Base-by-base conservation (phyloP, 805 yeast species). In the Lachancea sp. region DNA sequence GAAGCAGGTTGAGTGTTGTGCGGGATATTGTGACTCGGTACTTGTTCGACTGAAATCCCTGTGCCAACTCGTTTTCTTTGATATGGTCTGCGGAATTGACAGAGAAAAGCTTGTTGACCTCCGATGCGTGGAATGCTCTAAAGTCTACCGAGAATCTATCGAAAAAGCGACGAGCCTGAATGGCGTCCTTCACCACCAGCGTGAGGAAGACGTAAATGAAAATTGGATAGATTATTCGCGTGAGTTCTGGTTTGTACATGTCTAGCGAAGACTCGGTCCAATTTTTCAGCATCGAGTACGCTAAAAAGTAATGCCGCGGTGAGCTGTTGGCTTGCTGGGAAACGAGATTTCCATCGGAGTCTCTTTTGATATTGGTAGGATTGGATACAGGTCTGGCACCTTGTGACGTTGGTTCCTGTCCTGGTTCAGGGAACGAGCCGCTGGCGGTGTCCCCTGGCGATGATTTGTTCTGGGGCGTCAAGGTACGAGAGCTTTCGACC, bases 261-360 rank as follows among this genome's bases (percentile, higher is more conserved):
- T 91, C 99, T 55, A 93, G 72, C 0, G 96, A 88, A 15, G 87
- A 75, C 54, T 88, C 95, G 34, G 87, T 85, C 98, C 98, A 93
- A 41, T 81, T 81, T 50, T 85, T 77, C 50, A 89, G 75, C 62
- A 87, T 74, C 15, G 81, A 71, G 66, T 89, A 93, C 1, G 95
- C 96, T 38, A 87, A 73, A n/a, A 75, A 70, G 62, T 85, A 90
- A 47, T 78, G 73, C 27, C 79, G 82, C 1, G 95, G 90, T 44
- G 63, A 49, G 6, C 60, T 62, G n/a, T 51, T 48, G 15, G 51
- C 54, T 34, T 54, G 53, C 37, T 49, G 54, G 16, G 53, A 49
- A 1, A 64, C 51, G 8, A 63, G 52, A 7, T 57, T 49, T 11
- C 58, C 56, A 44, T 59, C 61, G 9, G 49, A 46, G 44, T 63